Evolutionary conservation across 805 yeast species (phyloP), one percentile per base, ranked within the genome.

Genomic region (Wickerhamomyces ciferrii): DNA sequence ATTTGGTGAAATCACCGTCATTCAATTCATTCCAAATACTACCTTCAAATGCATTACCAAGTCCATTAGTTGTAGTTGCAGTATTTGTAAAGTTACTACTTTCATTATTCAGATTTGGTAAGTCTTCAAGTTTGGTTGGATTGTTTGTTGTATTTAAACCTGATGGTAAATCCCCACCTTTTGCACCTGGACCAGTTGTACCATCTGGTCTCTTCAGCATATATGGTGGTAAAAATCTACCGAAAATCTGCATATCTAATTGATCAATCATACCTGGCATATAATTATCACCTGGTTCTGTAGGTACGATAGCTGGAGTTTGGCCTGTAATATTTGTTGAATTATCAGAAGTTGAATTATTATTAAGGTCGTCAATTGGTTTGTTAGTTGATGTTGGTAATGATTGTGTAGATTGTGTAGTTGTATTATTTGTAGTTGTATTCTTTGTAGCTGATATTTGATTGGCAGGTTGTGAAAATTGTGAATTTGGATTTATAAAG

Each of bases 241-340:
- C 97, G 69, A 89, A 89, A 18, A 89, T 74, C 58, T 87, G 91
- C 58, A 87, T 79, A 61, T 89, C 97, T 41, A 89, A 65, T 53
- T 84, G 86, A 61, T 89, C 96, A 72, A 89, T 84, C 39, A 87
- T 83, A 5, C 96, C 94, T 1, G 94, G 88, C 50, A 86, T 74
- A 55, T 87, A 86, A 3, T 43, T 29, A 18, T 56, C 60, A 35
- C 38, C 38, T 35, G 23, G 7, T 4, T 18, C 23, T 15, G 35
- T 31, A 5, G 18, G 7, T 6, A 18, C 14, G 5, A 10, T 18
- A 19, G 38, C 23, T 4, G 20, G 15, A 10, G 38, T 18, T 13
- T 11, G 15, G 9, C 5, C 5, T 17, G 36, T 14, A n/a, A 39
- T 36, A 39, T 18, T 21, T 21, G 45, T 43, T 4, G 48, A 13